Evolutionary conservation across 2,329 filamentous ascomycete genomes (phyloP), one percentile per base, ranked within the genome.

Genomic region (Knoxdaviesia proteae): DNA sequence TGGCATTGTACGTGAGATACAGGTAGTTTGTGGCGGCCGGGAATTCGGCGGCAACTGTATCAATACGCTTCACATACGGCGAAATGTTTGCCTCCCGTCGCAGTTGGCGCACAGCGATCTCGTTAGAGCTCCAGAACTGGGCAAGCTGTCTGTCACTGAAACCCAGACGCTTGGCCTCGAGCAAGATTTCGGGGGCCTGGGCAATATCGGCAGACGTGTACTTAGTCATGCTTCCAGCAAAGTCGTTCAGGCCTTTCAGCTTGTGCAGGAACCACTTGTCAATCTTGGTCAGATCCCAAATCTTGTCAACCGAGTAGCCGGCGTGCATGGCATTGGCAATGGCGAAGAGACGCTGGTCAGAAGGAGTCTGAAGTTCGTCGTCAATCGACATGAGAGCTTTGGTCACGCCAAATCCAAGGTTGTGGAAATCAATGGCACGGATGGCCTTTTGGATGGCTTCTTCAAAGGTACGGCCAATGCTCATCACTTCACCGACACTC

Each of bases 391-490:
- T 94, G 38, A 96, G 70, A 3, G 86, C 86, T 54, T 78, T 75
- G 8, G 86, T 94, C 57, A 90, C 83, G 53, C 84, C 87, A 63
- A 94, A 98, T 32, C 90, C 90, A 30, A 94, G 69, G 57, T 96
- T 96, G 65, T 90, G 80, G 62, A 84, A 88, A 59, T 98, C 90
- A 45, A 96, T 88, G 36, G 84, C 79, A 41, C 90, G 80, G 53
- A 98, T 98, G 20, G 90, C 90, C 61, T 96, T 98, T 54, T 98
- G 90, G 37, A 98, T 94, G 6, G 90, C 90, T 62, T 98, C 90
- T 61, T 98, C 90, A 52, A 98, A 98, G 1, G 83, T 93, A 50
- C 90, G 71, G 45, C 90, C 90, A 51, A 98, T 94, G 54, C 82
- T 88, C 90, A 98, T 96, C 50, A 98, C 90, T 59, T 98, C 90